phyloP scores from a whole-genome alignment of 2,329 filamentous ascomycete genomes.

The Cryphonectria parasitica region DNA sequence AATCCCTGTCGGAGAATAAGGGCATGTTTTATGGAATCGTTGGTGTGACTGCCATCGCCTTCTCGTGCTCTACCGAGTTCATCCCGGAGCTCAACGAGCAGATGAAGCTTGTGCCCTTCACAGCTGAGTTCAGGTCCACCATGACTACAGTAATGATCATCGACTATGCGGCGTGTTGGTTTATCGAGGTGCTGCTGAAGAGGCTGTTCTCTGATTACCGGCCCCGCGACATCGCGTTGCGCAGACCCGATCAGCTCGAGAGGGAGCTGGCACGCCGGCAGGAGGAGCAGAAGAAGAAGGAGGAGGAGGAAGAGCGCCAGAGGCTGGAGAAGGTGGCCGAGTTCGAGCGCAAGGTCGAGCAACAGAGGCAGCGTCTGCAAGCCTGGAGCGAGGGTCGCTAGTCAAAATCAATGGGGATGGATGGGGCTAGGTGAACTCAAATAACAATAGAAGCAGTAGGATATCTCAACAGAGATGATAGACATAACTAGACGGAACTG shows the following conservation, averaged over 20 bases:
- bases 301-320: conserved; percentile 53
- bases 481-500: neutral
- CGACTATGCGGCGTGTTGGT: conserved; percentile 85
- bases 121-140: conserved; percentile 82
- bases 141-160: conserved; percentile 84
- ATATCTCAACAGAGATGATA: neutral
- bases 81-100: conserved; percentile 93
- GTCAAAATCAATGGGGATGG: neutral
- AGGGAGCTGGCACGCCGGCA: conserved; percentile 72
- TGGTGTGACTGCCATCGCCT: conserved; percentile 86
- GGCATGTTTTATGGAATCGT: conserved; percentile 98
- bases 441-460: neutral
- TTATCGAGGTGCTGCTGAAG: conserved; percentile 88
- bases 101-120: conserved; percentile 91
- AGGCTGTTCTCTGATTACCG: conserved; percentile 84
- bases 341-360: conserved; percentile 62
- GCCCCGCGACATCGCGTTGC: conserved; percentile 88
- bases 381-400: conserved; percentile 48
- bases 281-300: conserved; percentile 55
- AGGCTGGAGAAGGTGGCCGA: conserved; percentile 59
- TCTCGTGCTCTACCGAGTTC: conserved; percentile 93
- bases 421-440: neutral
- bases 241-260: conserved; percentile 83
- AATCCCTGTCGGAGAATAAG: conserved; percentile 91
- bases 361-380: conserved; percentile 52